Base-by-base conservation (phyloP, 1,284 basidiomycete species). In the Porodaedalea pini region DNA sequence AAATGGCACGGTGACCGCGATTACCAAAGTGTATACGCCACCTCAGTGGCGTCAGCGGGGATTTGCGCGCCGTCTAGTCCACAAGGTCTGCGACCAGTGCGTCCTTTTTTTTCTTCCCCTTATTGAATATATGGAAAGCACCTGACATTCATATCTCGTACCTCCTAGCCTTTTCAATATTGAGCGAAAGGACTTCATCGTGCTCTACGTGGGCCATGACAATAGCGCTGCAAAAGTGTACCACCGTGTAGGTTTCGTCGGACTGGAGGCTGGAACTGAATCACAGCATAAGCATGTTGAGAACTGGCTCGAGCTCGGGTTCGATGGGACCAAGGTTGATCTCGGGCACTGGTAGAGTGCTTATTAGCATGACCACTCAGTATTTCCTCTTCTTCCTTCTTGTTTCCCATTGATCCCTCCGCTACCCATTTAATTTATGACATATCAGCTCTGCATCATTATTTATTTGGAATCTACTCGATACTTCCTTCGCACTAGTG, bases 21-120 rank as follows among this genome's bases (percentile, higher is more conserved):
- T 87, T 49, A 84, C 82, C 41, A 88, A 88, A 65, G 85, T 88
- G 0, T 82, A 74, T 64, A 87, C 85, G 1, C 74, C 77, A 60
- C 75, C 78, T 0, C 36, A 62, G 0, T 83, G 76, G 73, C 72
- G 82, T 31, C 70, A 77, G 7, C 69, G 67, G 1, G 78, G 80
- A 1, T 85, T 77, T 64, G 85, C 85, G 0, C 78, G 81, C 64
- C 73, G 78, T 15, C 76, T 88, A 4, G 79, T 82, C 1, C 73
- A 78, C 5, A 67, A 70, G 25, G 84, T 85, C 13, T 79, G 76
- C 65, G 68, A 74, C 57, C 64, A 77, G 79, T 82, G 60, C 64
- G 59, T 43, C 23, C 32, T 40, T 34, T 13, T 47, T 4, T 47
- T n/a, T 25, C 13, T 6, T 6, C 32, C 7, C 43, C 19, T 15